Base-by-base conservation (phyloP, 257 asterid genomes). In the Dorcoceras hygrometricum region DNA sequence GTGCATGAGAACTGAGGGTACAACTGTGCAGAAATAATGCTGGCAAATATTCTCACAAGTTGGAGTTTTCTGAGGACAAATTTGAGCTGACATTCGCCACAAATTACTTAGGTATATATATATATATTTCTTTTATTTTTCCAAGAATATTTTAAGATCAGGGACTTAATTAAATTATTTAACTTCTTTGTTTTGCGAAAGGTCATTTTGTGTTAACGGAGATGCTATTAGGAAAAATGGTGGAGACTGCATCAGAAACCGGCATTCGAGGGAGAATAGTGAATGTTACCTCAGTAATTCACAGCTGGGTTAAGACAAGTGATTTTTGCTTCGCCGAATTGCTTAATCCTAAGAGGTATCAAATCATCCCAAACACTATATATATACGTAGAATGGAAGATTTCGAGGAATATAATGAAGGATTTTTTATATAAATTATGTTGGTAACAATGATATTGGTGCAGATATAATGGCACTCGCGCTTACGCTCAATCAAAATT, bases 61-160 rank as follows among this genome's bases (percentile, higher is more conserved):
- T 89, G 83, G 97, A 92, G 68, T 90, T 77, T 67, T 92, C 98
- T 65, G 97, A 92, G 77, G 96, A 92, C 68, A 89, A 92, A 78
- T 79, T 86, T 76, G 98, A 89, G 94, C 89, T 86, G 70, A 92
- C 97, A 73, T 87, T 89, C 82, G 97, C 98, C 77, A 89, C 97
- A 29, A 89, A 89, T 74, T 92, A 87, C 79, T 82, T 89, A 62
- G 97, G 97, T 92, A 77, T 59, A 39, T 4, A 53, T 0, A 10
- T 36, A 8, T 36, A 36, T 11, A 24, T 29, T 27, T 6, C 0
- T 34, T 36, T 39, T 39, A 39, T 39, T 39, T 39, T 39, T 39
- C 50, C 4, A n/a, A n/a, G n/a, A n/a, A n/a, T n/a, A n/a, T n/a
- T n/a, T n/a, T n/a, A n/a, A n/a, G n/a, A n/a, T n/a, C n/a, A n/a